Base-by-base conservation (phyloP, 2,329 filamentous ascomycete species). In the Orbilia javanica region DNA sequence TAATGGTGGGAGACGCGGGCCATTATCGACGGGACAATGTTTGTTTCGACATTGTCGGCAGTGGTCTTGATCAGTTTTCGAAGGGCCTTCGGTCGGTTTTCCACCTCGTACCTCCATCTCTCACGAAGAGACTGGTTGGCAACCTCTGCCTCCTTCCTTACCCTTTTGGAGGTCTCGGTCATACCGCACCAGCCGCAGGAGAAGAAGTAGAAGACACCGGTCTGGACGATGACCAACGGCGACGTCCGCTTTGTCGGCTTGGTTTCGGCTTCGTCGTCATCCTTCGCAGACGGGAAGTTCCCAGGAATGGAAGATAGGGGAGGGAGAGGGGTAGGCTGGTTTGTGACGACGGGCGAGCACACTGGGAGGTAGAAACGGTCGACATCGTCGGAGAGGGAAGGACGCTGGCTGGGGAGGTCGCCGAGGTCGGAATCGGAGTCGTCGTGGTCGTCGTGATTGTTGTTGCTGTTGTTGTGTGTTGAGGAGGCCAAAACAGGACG, bases 151-250 rank as follows among this genome's bases (percentile, higher is more conserved):
- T 78, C 74, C 42, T 78, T 78, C 22, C 74, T 62, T 6, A 78
- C 74, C 7, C 74, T 62, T 22, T 78, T 78, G 13, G 74, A 78
- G 22, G 62, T 71, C 44, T 78, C 74, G 74, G 67, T 78, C 74
- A 72, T 71, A 34, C 74, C 74, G 36, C 75, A 79, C 75, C 69
- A 79, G 25, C 69, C 68, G 31, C 75, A 79, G 60, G 75, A 79
- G 50, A 79, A 79, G 75, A 79, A 79, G 52, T 79, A 79, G 48
- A 79, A 79, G 68, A 79, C 55, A 46, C 75, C 75, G 27, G 75
- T 79, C 18, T 73, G 68, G 39, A 79, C 69, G 48, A 79, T 68
- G 18, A 66, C 68, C 18, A 79, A 53, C 31, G 69, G 75, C 1
- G 68, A 74, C 15, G 75, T 79, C 22, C 75, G 63, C 39, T 74